Percentiles rank a stretch among this genome's conserved stretches.
Evolutionary conservation across 805 yeast genomes (phyloP).

Genomic region (Wickerhamomyces strasburgensis): DNA sequence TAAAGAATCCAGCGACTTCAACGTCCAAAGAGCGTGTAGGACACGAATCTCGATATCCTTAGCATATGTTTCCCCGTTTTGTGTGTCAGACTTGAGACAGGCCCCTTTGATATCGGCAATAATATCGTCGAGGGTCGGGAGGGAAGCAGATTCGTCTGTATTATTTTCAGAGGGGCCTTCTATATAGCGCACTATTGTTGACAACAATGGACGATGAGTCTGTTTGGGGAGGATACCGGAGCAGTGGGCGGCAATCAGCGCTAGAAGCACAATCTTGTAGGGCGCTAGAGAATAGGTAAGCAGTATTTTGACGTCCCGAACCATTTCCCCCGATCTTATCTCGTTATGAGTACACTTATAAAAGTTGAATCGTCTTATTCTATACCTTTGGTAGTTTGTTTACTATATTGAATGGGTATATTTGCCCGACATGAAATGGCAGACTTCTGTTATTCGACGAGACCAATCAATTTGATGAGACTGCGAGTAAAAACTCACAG

Average conservation of each 20-base stretch:
- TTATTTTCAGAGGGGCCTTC: conserved; percentile 27
- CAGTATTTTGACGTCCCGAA: conserved; percentile 7
- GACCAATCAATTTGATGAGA: too few species aligned
- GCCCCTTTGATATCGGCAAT: conserved; percentile 21
- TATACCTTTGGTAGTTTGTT: too few species aligned
- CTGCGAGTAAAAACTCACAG: too few species aligned
- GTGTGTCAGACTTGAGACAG: conserved; percentile 19
- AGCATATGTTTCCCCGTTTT: conserved; percentile 21
- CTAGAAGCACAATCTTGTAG: conserved; percentile 45
- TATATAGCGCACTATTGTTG: conserved; percentile 40
- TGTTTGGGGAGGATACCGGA: conserved; percentile 34
- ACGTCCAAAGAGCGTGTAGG: conserved; percentile 39
- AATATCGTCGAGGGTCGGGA: conserved; percentile 32
- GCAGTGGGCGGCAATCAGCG: conserved; percentile 44
- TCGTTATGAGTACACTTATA: too few species aligned
- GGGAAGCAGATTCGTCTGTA: conserved; percentile 12
- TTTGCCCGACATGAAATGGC: too few species aligned
- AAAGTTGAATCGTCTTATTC: too few species aligned
- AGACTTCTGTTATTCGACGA: too few species aligned
- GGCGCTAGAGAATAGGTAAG: conserved; percentile 45
- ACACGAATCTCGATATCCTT: conserved; percentile 28
- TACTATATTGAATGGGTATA: too few species aligned
- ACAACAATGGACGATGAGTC: conserved; percentile 34
- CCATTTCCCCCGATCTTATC: too few species aligned
- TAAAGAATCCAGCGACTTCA: conserved; percentile 44